Base-by-base conservation (phyloP, 2,329 filamentous ascomycete genomes). In the Fusarium phyllophilum region DNA sequence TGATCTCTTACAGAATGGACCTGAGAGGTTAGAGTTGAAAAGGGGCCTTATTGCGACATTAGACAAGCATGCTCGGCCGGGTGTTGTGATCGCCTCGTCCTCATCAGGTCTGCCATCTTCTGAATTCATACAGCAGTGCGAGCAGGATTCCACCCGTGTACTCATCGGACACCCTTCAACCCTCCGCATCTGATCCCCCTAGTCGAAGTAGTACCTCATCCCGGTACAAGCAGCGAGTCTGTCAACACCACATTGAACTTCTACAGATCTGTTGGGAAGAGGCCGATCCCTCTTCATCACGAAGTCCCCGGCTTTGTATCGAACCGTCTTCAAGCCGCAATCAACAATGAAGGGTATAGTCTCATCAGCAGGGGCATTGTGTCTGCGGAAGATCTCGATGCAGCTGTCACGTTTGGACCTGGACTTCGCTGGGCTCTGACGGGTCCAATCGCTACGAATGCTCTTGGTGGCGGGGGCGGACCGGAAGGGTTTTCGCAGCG, bases 351-450 rank as follows among this genome's bases (percentile, higher is more conserved):
- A 12, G 58, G 48, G 1, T 56, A 61, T 17, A 56, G 58, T 17
- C 48, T 61, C 8, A 56, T 56, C 14, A 56, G 58, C 13, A 44
- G 38, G 14, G 59, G 31, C 1, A 24, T 62, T 8, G 48, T 62
- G 2, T 62, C 59, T 10, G 49, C 59, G 1, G 13, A 31, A 24
- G 59, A 45, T 26, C 29, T 65, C 9, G 42, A 29, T 11, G 9
- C n/a, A 17, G 58, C 36, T 29, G 48, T 61, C 3, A 29, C 36
- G 1, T 54, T 38, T 14, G 58, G 58, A 2, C 48, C 58, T 29
- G 58, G 58, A n/a, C 36, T 61, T 42, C 58, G 48, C 13, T 61
- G 48, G 58, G 58, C 58, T 14, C 48, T 61, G 6, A 56, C 58
- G 3, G 48, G 58, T 1, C 58, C 58, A 1, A 61, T 61, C 2